Evolutionary conservation across 2,329 filamentous ascomycete species (phyloP), one percentile per base, ranked within the genome.

Genomic region (Camillea tinctor): DNA sequence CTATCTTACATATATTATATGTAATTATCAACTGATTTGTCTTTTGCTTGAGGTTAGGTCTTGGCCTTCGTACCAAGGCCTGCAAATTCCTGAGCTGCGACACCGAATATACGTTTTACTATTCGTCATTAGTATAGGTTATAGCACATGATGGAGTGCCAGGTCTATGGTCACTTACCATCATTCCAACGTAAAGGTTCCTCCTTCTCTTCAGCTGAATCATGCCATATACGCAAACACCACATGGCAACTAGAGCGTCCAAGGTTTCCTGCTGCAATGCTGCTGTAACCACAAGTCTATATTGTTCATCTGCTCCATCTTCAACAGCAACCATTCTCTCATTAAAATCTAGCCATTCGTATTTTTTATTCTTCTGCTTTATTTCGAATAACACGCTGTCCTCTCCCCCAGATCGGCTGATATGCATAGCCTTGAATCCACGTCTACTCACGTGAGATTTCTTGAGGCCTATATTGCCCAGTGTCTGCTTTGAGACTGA

Each of bases 141-240:
- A 15, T 13, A 17, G 17, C 17, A 2, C 36, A n/a, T n/a, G 49
- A 55, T 36, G 7, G 8, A 57, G 57, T 8, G 54, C 55, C 15
- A 60, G 40, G 52, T 55, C 57, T 23, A 24, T 56, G 13, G 48
- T 51, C 7, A 60, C 60, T 60, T 48, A 62, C 57, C 24, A 57
- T 9, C 48, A 8, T 20, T 15, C 24, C 11, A 26, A 53, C 6
- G n/a, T 36, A 8, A 5, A n/a, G 17, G 23, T 19, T 15, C 50
- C 44, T 57, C 55, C 23, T 60, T 44, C 15, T 53, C 19, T 13
- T 53, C 44, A 8, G 40, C 57, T 2, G 60, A 52, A 15, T 63
- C 60, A 48, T 63, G 58, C 60, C 60, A 63, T 20, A 63, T 19
- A 13, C 58, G 60, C 24, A 63, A 53, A 23, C 58, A 63, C 60